Conservation (phyloP, 441 rosid species). For the Gossypium laxum region DNA sequence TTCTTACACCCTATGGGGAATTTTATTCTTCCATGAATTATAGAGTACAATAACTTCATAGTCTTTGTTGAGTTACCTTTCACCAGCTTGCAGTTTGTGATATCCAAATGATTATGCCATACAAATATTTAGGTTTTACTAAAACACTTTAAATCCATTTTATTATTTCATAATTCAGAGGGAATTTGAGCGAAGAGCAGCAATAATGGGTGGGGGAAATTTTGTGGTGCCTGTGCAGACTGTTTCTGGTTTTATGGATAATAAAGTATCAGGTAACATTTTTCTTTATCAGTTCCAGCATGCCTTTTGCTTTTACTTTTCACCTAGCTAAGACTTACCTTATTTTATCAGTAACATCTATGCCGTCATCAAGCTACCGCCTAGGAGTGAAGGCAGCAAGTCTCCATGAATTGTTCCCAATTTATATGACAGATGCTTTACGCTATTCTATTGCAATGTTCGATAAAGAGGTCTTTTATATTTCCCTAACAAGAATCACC, state of each 20-base stretch:
- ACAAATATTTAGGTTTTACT: not conserved
- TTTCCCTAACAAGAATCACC: not conserved
- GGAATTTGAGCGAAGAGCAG: constrained; percentile 80
- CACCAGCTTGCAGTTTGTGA: not conserved
- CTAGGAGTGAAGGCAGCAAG: constrained; percentile 72
- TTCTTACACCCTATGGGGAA: not conserved
- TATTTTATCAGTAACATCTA: constrained; percentile 40
- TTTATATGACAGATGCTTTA: constrained; percentile 60
- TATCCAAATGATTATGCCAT: not conserved
- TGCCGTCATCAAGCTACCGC: constrained; percentile 85
- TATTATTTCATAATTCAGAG: constrained; percentile 36
- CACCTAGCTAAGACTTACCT: constrained; percentile 16
- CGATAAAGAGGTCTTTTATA: constrained; percentile 56
- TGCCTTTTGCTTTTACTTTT: constrained; percentile 7
- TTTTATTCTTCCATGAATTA: not conserved
- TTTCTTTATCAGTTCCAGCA: not conserved
- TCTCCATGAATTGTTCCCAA: constrained; percentile 69
- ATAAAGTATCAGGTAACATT: constrained; percentile 52
- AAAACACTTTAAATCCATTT: not conserved
- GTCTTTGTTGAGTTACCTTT: not conserved
- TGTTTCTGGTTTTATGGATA: constrained; percentile 64
- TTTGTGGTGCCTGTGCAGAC: constrained; percentile 76
- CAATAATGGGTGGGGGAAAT: constrained; percentile 74
- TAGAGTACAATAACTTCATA: not conserved
- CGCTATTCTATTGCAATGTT: constrained; percentile 54